phyloP scores from a whole-genome alignment of 306 rosid genomes.

The Dryas octopetala region DNA sequence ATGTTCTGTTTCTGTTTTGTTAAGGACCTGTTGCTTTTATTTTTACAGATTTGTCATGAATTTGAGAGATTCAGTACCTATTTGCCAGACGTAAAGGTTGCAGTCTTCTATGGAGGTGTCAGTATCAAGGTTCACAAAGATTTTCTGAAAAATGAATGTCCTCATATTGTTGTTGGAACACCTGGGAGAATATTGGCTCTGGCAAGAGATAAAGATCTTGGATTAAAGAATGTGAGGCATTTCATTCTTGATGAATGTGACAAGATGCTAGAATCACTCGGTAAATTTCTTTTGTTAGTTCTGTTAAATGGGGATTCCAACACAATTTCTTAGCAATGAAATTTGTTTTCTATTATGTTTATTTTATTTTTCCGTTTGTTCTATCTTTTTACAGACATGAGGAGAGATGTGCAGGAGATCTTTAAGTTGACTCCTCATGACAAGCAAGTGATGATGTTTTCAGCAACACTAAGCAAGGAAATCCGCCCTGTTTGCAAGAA shows the following conservation, averaged over 20 bases:
- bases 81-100: conserved; percentile 55
- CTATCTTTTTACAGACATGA: conserved; percentile 53
- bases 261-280: conserved; percentile 83
- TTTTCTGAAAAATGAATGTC: conserved; percentile 69
- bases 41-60: conserved; percentile 64
- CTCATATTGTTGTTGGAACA: conserved; percentile 78
- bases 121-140: conserved; percentile 64
- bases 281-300: conserved; percentile 29
- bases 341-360: background rate
- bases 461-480: conserved; percentile 75
- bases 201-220: conserved; percentile 69
- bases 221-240: conserved; percentile 74
- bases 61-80: conserved; percentile 74
- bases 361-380: conserved; percentile 16
- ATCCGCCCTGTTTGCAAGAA: conserved; percentile 85
- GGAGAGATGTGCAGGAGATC: conserved; percentile 72
- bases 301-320: background rate
- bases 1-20: background rate
- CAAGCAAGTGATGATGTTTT: conserved; percentile 86
- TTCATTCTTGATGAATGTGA: conserved; percentile 81
- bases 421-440: conserved; percentile 77
- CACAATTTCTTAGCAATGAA: background rate
- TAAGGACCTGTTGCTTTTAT: background rate
- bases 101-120: conserved; percentile 76
- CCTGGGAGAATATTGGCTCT: conserved; percentile 75